Evolutionary conservation across 257 asterid species (phyloP), one percentile per base, ranked within the genome.

Genomic region (Primulina tabacum): DNA sequence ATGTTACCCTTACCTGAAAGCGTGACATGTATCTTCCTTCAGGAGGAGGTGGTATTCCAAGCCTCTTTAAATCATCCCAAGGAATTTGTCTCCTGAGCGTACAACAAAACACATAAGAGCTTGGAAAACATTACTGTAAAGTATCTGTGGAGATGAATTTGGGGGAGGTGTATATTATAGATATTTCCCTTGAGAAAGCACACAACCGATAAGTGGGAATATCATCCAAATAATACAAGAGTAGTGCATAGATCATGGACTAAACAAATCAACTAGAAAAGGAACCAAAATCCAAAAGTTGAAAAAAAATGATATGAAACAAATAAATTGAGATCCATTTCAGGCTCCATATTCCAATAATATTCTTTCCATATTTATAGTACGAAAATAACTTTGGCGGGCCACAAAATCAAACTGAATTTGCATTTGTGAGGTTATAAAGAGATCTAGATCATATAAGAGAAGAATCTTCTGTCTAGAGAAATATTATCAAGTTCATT

Each of bases 21-120:
- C 97, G 93, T 4, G 96, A 80, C 93, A 80, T 81, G 74, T 91
- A 94, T 79, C 89, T 86, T 76, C 94, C 97, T 76, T 86, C 97
- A 0, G 97, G 97, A 64, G 99, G 97, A 62, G 88, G 87, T 64
- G 89, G 85, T 71, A 91, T 94, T 58, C 97, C 97, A 18, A 94
- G 96, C 87, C 85, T 87, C 82, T 87, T 87, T 70, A 94, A 71
- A 47, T 91, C 99, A 75, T 88, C 97, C 20, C 65, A 72, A 56
- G 97, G 99, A 69, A 94, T 86, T 68, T 63, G 90, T 53, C 89
- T 85, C 81, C 98, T 92, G 86, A 61, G 76, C 62, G 58, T 60
- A 2, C 70, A 40, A 47, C 18, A 77, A 50, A 67, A 29, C 52
- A 47, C 26, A 53, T 8, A 24, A 24, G 26, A 24, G 26, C 26